Conservation (phyloP, 202 grass and related monocot species). For the Elaeis oleifera region DNA sequence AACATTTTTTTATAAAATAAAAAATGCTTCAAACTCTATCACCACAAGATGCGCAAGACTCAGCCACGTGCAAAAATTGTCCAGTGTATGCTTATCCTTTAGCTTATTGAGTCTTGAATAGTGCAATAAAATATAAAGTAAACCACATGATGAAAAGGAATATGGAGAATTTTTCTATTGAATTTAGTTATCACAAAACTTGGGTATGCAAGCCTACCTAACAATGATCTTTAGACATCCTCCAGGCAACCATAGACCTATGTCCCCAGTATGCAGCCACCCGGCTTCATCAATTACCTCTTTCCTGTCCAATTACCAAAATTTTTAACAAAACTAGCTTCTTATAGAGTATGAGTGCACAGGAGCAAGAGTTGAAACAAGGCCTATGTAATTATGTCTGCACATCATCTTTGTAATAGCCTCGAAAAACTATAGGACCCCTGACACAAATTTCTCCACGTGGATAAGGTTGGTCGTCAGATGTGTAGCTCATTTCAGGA, state of each 20-base stretch:
- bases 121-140: too few relatives aligned
- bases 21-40: too few relatives aligned
- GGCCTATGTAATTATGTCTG: constrained; percentile 58
- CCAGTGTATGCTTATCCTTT: too few relatives aligned
- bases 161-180: too few relatives aligned
- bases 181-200: not conserved
- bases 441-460: constrained; percentile 97
- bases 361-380: constrained; percentile 10
- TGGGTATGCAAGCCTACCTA: constrained; percentile 38
- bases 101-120: too few relatives aligned
- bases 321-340: constrained; percentile 19
- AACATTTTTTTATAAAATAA: too few relatives aligned
- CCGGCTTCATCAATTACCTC: constrained; percentile 81
- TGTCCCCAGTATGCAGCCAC: constrained; percentile 96
- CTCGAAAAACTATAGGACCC: constrained; percentile 59
- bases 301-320: constrained; percentile 40
- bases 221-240: constrained; percentile 91
- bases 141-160: too few relatives aligned
- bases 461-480: constrained; percentile 78
- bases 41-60: too few relatives aligned
- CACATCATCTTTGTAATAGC: constrained; percentile 86
- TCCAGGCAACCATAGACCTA: constrained; percentile 88
- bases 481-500: constrained; percentile 97
- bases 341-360: not conserved
- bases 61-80: too few relatives aligned